These are phyloP conservation scores for Nigrospora osmanthi DNA, from an alignment of 2,329 filamentous ascomycete genomes.

Conservation along the genomic window DNA sequence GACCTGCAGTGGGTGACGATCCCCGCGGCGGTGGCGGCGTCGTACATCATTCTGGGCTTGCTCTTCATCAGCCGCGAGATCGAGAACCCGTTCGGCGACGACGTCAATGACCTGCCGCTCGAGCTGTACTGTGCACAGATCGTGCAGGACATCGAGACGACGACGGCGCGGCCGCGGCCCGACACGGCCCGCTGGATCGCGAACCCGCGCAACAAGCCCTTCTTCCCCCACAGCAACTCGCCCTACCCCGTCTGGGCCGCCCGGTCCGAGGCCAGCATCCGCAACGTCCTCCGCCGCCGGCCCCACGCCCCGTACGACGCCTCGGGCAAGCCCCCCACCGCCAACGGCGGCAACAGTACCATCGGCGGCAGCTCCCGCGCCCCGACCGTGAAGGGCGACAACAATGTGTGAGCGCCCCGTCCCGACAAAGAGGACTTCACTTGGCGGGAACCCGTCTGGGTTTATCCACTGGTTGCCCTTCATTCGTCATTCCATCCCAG, in stretches of 20 bases:
- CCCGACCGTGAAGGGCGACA: too few species aligned
- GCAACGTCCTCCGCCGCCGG: constrained; percentile 15
- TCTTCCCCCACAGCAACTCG: constrained; percentile 36
- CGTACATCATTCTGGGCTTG: constrained; percentile 78
- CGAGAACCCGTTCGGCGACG: constrained; percentile 77
- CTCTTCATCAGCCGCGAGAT: constrained; percentile 70
- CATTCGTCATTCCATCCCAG: too few species aligned
- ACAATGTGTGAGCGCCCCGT: too few species aligned
- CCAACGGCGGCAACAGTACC: not conserved
- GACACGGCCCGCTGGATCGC: constrained; percentile 40
- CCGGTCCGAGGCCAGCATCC: constrained; percentile 18
- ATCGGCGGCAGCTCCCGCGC: too few species aligned
- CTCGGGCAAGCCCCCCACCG: too few species aligned
- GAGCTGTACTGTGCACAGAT: constrained; percentile 72
- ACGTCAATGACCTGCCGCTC: constrained; percentile 75
- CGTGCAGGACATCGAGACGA: constrained; percentile 64
- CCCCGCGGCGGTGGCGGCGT: constrained; percentile 62
- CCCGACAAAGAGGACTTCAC: too few species aligned
- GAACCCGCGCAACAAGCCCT: constrained; percentile 35
- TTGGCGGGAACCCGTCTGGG: too few species aligned
- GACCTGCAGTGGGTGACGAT: constrained; percentile 67
- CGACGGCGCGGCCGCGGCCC: constrained; percentile 51
- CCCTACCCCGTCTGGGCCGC: constrained; percentile 18
- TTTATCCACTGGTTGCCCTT: too few species aligned
- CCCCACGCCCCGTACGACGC: constrained; percentile 11